Conservation (phyloP, 2,329 filamentous ascomycete genomes). For the Calonectria multiphialidica region DNA sequence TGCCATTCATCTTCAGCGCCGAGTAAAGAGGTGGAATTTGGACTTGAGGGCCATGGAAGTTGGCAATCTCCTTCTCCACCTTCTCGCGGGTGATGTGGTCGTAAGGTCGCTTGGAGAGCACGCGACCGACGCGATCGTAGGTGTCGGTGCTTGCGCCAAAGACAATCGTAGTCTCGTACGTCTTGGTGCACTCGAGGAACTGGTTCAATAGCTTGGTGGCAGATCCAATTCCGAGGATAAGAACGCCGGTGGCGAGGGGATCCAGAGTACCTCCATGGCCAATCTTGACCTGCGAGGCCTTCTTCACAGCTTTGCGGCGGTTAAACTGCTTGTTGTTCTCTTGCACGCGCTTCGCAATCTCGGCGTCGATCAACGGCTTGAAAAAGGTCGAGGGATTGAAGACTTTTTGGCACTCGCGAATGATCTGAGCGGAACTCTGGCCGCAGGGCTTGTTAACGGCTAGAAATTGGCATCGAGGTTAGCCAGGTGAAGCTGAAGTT, state of each 20-base stretch:
- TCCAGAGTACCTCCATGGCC: constrained; percentile 97
- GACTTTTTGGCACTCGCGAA: constrained; percentile 86
- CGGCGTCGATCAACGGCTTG: constrained; percentile 78
- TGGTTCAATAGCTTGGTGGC: constrained; percentile 86
- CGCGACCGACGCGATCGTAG: constrained; percentile 88
- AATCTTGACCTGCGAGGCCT: constrained; percentile 83
- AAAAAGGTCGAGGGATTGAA: constrained; percentile 89
- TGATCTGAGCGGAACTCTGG: constrained; percentile 88
- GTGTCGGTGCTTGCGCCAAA: constrained; percentile 95
- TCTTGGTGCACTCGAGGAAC: constrained; percentile 92
- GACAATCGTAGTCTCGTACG: constrained; percentile 88
- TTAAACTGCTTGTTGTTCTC: constrained; percentile 71
- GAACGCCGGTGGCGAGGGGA: constrained; percentile 91
- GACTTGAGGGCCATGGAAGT: constrained; percentile 85
- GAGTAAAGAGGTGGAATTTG: constrained; percentile 95
- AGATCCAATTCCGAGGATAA: constrained; percentile 88
- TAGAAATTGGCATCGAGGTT: constrained; percentile 50
- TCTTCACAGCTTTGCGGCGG: constrained; percentile 68
- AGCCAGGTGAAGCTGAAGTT: not conserved
- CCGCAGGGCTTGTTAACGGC: constrained; percentile 94
- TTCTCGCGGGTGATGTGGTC: constrained; percentile 83
- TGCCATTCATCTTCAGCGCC: constrained; percentile 92
- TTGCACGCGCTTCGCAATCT: constrained; percentile 66
- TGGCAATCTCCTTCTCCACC: constrained; percentile 80
- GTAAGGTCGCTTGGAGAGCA: constrained; percentile 81